Evolutionary conservation across 2,329 filamentous ascomycete genomes (phyloP).

Genomic region (Aspergillus viridinutans): DNA sequence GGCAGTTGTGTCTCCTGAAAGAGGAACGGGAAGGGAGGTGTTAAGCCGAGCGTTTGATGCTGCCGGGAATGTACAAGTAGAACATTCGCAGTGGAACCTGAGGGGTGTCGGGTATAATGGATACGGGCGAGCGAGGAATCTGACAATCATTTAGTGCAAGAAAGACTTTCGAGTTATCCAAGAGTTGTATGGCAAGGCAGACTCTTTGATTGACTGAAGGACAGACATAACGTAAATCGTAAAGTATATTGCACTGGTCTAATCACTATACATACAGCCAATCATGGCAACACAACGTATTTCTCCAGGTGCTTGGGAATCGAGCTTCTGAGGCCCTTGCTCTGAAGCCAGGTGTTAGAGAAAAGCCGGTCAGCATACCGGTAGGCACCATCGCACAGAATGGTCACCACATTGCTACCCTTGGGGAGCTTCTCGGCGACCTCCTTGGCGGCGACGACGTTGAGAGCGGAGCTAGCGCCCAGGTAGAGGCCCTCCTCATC

Average conservation of each 20-base stretch:
- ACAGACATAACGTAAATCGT: not conserved
- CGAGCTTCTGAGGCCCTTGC: slow-evolving; percentile 75
- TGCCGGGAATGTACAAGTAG: slow-evolving; percentile 49
- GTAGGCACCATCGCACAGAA: slow-evolving; percentile 96
- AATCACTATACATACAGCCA: not conserved
- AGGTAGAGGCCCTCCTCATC: slow-evolving; percentile 96
- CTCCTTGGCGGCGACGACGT: slow-evolving; percentile 92
- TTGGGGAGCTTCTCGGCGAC: slow-evolving; percentile 85
- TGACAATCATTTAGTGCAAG: slow-evolving; percentile 38
- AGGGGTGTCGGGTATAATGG: slow-evolving; percentile 59
- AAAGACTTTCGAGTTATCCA: not conserved
- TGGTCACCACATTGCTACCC: slow-evolving; percentile 86
- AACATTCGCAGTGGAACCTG: slow-evolving; percentile 53
- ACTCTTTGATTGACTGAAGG: not conserved
- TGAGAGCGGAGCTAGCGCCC: slow-evolving; percentile 87
- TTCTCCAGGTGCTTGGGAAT: slow-evolving; percentile 83
- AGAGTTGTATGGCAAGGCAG: not conserved
- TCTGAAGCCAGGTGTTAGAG: slow-evolving; percentile 81
- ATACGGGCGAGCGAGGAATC: slow-evolving; percentile 51
- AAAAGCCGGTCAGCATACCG: slow-evolving; percentile 92
- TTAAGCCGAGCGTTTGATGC: slow-evolving; percentile 53
- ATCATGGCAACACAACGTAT: slow-evolving; percentile 84
- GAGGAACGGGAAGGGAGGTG: slow-evolving; percentile 43
- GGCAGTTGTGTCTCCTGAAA: slow-evolving; percentile 40
- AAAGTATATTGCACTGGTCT: not conserved